These are phyloP conservation scores for Rosa hybrid DNA, from an alignment of 331 rosid genomes.

Conservation along the genomic window DNA sequence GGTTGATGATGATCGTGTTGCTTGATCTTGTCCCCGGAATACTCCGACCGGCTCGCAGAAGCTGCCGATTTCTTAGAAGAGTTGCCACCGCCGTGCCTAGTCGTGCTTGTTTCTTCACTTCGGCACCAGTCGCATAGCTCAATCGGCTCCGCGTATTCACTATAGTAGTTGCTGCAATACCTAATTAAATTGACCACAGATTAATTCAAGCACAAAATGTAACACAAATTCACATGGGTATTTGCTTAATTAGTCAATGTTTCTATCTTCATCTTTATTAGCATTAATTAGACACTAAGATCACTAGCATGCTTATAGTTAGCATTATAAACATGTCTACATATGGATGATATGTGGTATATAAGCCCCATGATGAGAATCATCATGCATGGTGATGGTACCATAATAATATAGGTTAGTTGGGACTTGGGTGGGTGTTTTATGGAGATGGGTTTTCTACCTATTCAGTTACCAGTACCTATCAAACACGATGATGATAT, in stretches of 20 bases:
- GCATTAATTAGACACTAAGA: background rate
- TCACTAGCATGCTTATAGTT: background rate
- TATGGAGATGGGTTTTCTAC: constrained; percentile 22
- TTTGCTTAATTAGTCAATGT: constrained; percentile 3
- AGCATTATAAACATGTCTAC: background rate
- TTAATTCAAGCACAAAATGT: background rate
- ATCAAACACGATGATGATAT: constrained; percentile 23
- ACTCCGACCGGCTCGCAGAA: constrained; percentile 52
- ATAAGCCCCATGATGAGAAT: background rate
- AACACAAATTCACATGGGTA: constrained; percentile 1
- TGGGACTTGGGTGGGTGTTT: constrained; percentile 27
- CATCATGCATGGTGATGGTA: constrained; percentile 8
- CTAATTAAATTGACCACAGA: constrained; percentile 26
- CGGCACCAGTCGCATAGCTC: constrained; percentile 91
- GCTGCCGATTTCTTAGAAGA: constrained; percentile 50
- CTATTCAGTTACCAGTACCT: constrained; percentile 32
- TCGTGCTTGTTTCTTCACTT: constrained; percentile 50
- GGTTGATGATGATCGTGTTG: constrained; percentile 54
- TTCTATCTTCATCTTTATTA: background rate
- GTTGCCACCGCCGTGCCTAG: constrained; percentile 36
- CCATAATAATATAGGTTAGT: constrained; percentile 23
- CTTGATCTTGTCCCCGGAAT: constrained; percentile 62
- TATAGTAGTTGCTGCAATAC: constrained; percentile 79
- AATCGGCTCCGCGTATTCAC: constrained; percentile 57
- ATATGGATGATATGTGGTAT: constrained; percentile 5